Evolutionary conservation across 176 grass and related monocot species (phyloP).

Genomic region (Aegilops longissima): DNA sequence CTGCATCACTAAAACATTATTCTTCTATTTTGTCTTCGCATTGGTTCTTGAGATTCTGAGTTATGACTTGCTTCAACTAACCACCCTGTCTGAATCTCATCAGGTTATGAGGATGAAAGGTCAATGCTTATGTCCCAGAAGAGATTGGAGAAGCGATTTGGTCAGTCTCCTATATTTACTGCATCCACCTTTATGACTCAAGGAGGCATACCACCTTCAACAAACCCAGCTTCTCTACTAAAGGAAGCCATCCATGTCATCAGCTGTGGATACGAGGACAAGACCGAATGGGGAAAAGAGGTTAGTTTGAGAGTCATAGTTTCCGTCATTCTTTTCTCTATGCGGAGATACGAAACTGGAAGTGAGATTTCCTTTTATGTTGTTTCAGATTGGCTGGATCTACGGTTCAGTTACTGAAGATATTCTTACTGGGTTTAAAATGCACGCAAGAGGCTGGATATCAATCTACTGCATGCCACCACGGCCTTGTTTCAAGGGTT

Average conservation of each 20-base stretch:
- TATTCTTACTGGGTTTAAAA: slow-evolving; percentile 97
- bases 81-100: slow-evolving; percentile 20
- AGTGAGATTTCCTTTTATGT: not conserved
- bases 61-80: slow-evolving; percentile 10
- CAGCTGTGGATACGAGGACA: slow-evolving; percentile 98
- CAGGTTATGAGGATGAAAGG: slow-evolving; percentile 96
- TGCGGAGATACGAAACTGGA: not conserved
- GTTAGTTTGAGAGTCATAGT: slow-evolving; percentile 45
- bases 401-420: slow-evolving; percentile 94
- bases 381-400: slow-evolving; percentile 95
- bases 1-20: slow-evolving; percentile 3
- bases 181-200: slow-evolving; percentile 94
- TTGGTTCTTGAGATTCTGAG: not conserved
- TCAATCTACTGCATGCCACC: slow-evolving; percentile 96
- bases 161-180: slow-evolving; percentile 95
- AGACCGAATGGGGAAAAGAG: slow-evolving; percentile 99
- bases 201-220: slow-evolving; percentile 89
- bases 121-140: slow-evolving; percentile 94
- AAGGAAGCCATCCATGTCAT: slow-evolving; percentile 99
- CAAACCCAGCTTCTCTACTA: slow-evolving; percentile 84
- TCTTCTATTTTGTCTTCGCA: not conserved
- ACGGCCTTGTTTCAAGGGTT: slow-evolving; percentile 87
- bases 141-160: slow-evolving; percentile 94
- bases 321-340: not conserved
- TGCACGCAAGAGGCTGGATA: slow-evolving; percentile 94